Evolutionary conservation across 305 asterid species (phyloP).

Genomic region (Fraxinus velutina): DNA sequence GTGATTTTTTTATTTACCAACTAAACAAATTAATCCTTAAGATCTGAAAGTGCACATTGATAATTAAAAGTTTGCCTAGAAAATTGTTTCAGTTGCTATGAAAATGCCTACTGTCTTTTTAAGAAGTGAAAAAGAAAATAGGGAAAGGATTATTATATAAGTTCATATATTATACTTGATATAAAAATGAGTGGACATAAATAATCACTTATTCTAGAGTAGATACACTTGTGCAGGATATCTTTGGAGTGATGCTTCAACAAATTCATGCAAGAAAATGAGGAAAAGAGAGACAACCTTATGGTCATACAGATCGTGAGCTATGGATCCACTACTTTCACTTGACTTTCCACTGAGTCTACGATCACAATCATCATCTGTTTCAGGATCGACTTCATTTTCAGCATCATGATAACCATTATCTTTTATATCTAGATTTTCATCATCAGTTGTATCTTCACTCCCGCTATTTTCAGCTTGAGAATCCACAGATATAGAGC

Average conservation of each 20-base stretch:
- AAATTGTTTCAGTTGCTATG: background rate
- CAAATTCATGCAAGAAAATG: slow-evolving; percentile 3
- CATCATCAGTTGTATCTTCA: slow-evolving; percentile 81
- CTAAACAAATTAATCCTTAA: background rate
- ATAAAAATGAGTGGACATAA: background rate
- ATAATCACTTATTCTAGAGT: background rate
- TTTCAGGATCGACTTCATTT: slow-evolving; percentile 75
- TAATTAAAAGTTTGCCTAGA: background rate
- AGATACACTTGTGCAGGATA: background rate
- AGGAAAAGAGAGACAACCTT: slow-evolving; percentile 56
- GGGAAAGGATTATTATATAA: slow-evolving; percentile 1
- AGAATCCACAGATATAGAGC: slow-evolving; percentile 90
- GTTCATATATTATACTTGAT: background rate
- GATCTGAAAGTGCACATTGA: slow-evolving; percentile 8
- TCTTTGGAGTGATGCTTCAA: slow-evolving; percentile 7
- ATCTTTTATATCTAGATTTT: slow-evolving; percentile 50
- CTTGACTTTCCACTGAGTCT: slow-evolving; percentile 90
- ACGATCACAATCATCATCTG: slow-evolving; percentile 75
- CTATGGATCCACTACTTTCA: slow-evolving; percentile 91
- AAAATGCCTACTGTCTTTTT: background rate
- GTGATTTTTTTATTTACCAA: background rate
- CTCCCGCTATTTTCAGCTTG: slow-evolving; percentile 75
- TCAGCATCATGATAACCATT: slow-evolving; percentile 95
- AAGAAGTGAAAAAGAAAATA: background rate
- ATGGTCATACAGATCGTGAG: slow-evolving; percentile 89